Evolutionary conservation across 2,329 filamentous ascomycete species (phyloP).

Genomic region (Ophiostoma australiae): DNA sequence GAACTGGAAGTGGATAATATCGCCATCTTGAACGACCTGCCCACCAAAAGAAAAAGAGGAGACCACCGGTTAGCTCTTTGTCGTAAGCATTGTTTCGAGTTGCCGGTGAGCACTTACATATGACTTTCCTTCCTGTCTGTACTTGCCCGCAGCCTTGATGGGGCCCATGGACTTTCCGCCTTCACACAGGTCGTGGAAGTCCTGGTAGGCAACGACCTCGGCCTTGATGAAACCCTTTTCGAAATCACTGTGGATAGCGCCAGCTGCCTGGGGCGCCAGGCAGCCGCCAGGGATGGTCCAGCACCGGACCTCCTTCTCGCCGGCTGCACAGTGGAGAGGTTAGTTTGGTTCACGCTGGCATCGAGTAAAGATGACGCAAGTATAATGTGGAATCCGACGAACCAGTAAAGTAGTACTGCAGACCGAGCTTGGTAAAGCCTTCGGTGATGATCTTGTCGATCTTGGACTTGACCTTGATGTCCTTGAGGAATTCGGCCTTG

Average conservation of each 20-base stretch:
- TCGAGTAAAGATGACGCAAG: not conserved
- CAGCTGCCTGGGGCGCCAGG: conserved; percentile 92
- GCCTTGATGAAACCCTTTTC: conserved; percentile 88
- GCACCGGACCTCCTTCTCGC: conserved; percentile 44
- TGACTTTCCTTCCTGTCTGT: conserved; percentile 42
- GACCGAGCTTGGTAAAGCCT: conserved; percentile 42
- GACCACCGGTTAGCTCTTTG: conserved; percentile 28
- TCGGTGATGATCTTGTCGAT: conserved; percentile 43
- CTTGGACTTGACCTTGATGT: conserved; percentile 40
- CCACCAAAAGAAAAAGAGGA: not conserved
- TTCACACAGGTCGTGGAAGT: conserved; percentile 42
- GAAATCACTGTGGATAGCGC: conserved; percentile 97
- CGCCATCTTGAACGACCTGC: conserved; percentile 41
- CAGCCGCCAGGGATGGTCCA: conserved; percentile 71
- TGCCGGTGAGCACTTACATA: conserved; percentile 34
- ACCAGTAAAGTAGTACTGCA: conserved; percentile 45
- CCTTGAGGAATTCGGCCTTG: conserved; percentile 37
- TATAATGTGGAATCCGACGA: conserved; percentile 8
- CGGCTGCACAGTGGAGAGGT: conserved; percentile 31
- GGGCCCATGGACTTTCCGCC: conserved; percentile 43
- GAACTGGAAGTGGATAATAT: conserved; percentile 44
- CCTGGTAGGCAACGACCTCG: conserved; percentile 43
- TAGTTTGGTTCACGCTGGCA: not conserved
- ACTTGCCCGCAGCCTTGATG: conserved; percentile 44
- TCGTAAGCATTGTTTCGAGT: not conserved